These are phyloP conservation scores for Termitomyces heimii DNA, from an alignment of 768 basidiomycete species.

Conservation along the genomic window DNA sequence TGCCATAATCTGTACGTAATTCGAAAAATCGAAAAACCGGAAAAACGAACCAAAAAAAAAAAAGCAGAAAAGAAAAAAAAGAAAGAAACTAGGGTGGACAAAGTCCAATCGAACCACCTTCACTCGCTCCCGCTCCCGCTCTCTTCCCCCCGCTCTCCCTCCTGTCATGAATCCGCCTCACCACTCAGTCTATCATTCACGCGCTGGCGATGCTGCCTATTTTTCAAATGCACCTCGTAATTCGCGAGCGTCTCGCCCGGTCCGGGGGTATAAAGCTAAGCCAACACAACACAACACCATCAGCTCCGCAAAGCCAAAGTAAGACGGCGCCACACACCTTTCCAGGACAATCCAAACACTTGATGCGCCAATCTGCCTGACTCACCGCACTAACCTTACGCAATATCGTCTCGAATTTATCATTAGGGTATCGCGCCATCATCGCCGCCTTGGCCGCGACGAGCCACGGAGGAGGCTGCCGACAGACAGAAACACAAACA, in stretches of 20 bases:
- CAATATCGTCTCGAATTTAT: slow-evolving; percentile 74
- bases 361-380: slow-evolving; percentile 84
- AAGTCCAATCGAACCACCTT: no score
- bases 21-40: no score
- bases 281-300: neutral
- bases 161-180: slow-evolving; percentile 16
- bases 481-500: neutral
- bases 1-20: no score
- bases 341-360: slow-evolving; percentile 89
- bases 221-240: slow-evolving; percentile 90
- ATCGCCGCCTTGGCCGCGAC: slow-evolving; percentile 48
- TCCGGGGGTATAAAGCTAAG: slow-evolving; percentile 86
- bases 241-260: slow-evolving; percentile 82
- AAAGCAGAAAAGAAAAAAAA: no score
- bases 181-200: slow-evolving; percentile 53
- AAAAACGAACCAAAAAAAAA: no score
- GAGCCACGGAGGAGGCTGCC: slow-evolving; percentile 66
- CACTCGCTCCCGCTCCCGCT: no score
- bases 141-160: no score
- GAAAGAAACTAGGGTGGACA: no score
- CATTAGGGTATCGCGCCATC: slow-evolving; percentile 70
- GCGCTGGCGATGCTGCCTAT: slow-evolving; percentile 70
- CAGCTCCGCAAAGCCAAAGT: neutral
- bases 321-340: slow-evolving; percentile 49
- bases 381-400: slow-evolving; percentile 49